Evolutionary conservation across 2,329 filamentous ascomycete species (phyloP), one percentile per base, ranked within the genome.

Genomic region (Macrophomina tecta): DNA sequence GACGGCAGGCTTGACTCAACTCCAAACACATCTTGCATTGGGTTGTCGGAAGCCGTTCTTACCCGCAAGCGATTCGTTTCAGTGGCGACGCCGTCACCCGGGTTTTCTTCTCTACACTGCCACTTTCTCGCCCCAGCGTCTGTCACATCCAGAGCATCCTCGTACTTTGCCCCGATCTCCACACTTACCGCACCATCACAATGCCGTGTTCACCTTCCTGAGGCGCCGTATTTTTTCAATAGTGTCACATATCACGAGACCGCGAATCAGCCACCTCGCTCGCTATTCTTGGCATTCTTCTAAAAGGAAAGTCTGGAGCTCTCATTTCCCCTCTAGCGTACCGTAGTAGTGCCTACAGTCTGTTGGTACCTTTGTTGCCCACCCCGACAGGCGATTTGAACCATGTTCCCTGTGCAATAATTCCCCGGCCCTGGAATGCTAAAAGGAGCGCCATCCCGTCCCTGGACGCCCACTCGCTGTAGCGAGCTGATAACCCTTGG

Each of bases 31-130:
- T 51, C 32, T 23, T 16, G 58, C 42, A 16, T 48, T 49, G n/a
- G 34, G 34, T 30, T 62, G 32, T 38, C 58, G 40, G 32, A 49
- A 36, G 32, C 30, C 58, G 11, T 32, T 49, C n/a, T 49, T 48
- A 58, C 42, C n/a, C 52, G 40, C 64, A 55, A 58, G 64, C 49
- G 18, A 51, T 40, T 56, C 38, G 52, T 58, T 61, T 60, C 45
- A 66, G 45, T 42, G 48, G 56, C 12, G 12, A 40, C 18, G 36
- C 38, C 40, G 18, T 36, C 16, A 32, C 23, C 52, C 34, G 8
- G 34, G 32, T 9, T 55, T 23, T 18, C 16, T 30, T 16, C 32
- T 51, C 4, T 51, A 38, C 34, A n/a, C 18, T 12, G 32, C 7
- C 9, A 12, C 30, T 30, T 23, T 38, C 42, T 14, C 8, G 8